Percentiles rank a stretch among this genome's conserved stretches.
Conservation (phyloP, 1,284 basidiomycete genomes). For the Hemileia vastatrix region DNA sequence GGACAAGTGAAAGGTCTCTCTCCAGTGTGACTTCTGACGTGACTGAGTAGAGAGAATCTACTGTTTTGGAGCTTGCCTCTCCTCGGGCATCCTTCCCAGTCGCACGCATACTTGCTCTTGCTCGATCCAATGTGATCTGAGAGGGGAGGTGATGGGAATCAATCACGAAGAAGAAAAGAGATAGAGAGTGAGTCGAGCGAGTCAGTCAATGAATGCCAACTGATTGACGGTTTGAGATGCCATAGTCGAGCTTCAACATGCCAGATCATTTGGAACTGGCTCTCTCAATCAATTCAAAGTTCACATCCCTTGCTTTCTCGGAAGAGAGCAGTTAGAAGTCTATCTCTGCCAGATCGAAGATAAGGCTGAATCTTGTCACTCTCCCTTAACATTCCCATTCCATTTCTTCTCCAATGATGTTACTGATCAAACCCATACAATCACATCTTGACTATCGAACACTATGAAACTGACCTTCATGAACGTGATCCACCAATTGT, state of each 20-base stretch:
- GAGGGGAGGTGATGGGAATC: slow-evolving; percentile 11
- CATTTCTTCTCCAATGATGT: too few species aligned
- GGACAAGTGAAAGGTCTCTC: slow-evolving; percentile 83
- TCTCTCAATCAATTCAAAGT: too few species aligned
- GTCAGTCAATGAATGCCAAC: slow-evolving; percentile 1
- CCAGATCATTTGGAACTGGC: too few species aligned
- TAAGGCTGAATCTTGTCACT: too few species aligned
- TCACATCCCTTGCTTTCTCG: too few species aligned
- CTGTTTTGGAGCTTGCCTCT: slow-evolving; percentile 72
- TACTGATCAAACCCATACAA: too few species aligned
- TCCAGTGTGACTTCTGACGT: slow-evolving; percentile 75
- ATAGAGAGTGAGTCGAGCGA: background rate
- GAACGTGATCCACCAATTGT: slow-evolving; percentile 66
- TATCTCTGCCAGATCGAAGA: too few species aligned
- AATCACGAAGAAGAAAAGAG: slow-evolving; percentile 10
- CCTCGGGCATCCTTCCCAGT: slow-evolving; percentile 71
- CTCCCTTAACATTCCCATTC: too few species aligned
- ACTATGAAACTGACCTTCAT: slow-evolving; percentile 57
- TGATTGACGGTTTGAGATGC: background rate
- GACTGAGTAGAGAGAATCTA: slow-evolving; percentile 73
- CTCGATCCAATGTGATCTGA: slow-evolving; percentile 64
- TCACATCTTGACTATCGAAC: too few species aligned
- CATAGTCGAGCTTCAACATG: too few species aligned
- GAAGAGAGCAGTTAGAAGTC: too few species aligned
- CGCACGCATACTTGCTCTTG: slow-evolving; percentile 75